phyloP scores from a whole-genome alignment of 768 basidiomycete genomes.

The Saitozyma podzolica region DNA sequence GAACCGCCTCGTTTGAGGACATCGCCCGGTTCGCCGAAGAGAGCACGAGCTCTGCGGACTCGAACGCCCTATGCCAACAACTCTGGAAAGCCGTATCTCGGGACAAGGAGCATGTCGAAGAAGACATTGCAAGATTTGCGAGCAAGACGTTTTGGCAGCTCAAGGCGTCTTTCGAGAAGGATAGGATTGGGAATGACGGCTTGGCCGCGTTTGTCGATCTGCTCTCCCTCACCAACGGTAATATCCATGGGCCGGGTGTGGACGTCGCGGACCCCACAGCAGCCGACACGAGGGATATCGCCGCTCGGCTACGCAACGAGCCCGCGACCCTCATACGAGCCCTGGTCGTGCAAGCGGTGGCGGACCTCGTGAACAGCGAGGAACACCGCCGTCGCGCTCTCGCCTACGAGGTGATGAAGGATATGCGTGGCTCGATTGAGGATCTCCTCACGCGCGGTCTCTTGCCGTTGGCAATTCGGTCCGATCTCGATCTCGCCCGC shows the following conservation, averaged over 20 bases:
- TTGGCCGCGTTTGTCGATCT: slow-evolving; percentile 30
- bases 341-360: not conserved
- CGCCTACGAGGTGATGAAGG: not conserved
- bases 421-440: not conserved
- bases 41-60: too few species aligned
- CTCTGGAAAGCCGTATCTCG: too few species aligned
- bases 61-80: too few species aligned
- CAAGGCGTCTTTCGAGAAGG: slow-evolving; percentile 68
- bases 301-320: not conserved
- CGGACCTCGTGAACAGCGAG: not conserved
- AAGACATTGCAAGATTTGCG: not conserved
- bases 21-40: too few species aligned
- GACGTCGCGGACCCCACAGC: not conserved
- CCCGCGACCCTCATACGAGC: slow-evolving; percentile 3
- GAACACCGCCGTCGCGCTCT: not conserved
- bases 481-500: not conserved
- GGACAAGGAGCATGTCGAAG: too few species aligned
- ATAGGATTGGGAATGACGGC: slow-evolving; percentile 7
- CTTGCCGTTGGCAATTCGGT: not conserved
- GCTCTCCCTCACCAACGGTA: slow-evolving; percentile 23
- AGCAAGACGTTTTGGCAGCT: slow-evolving; percentile 75
- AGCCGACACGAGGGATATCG: not conserved
- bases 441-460: not conserved
- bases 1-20: too few species aligned
- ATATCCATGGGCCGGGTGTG: slow-evolving; percentile 12